Percentiles rank a stretch among this genome's conserved stretches.
Evolutionary conservation across 2,329 filamentous ascomycete species (phyloP).

Genomic region (Endoconidiophora laricicola): DNA sequence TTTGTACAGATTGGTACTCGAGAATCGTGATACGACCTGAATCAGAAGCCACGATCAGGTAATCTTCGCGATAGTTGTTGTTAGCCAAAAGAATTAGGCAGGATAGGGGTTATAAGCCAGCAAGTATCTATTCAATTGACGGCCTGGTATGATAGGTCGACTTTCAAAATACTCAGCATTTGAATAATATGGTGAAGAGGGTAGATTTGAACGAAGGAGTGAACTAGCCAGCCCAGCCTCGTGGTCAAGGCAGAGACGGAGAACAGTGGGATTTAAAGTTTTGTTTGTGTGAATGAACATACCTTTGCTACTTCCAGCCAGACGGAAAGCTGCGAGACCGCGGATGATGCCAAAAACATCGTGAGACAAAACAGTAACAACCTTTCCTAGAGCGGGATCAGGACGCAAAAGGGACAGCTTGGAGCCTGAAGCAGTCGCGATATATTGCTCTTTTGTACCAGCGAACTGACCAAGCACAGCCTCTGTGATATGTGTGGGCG

Average conservation of each 20-base stretch:
- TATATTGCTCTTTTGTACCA: constrained; percentile 93
- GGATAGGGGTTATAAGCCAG: background rate
- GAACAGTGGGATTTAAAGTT: background rate
- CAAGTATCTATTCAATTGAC: constrained; percentile 5
- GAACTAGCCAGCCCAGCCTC: background rate
- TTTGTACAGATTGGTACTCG: constrained; percentile 75
- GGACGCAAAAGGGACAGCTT: constrained; percentile 76
- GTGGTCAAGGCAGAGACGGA: background rate
- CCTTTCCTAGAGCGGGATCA: constrained; percentile 69
- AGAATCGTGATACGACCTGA: constrained; percentile 89
- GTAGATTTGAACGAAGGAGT: background rate
- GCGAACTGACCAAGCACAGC: constrained; percentile 90
- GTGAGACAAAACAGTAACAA: constrained; percentile 73
- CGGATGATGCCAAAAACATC: constrained; percentile 95
- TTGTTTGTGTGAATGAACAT: constrained; percentile 29
- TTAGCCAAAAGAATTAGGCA: no score
- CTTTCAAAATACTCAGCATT: constrained; percentile 9
- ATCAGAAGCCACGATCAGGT: constrained; percentile 87
- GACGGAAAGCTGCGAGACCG: constrained; percentile 69
- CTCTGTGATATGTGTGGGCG: constrained; percentile 74
- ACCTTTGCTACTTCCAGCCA: constrained; percentile 95
- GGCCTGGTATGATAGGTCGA: constrained; percentile 4
- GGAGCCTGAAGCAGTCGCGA: constrained; percentile 83
- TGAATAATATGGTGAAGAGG: constrained; percentile 1
- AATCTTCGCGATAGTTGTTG: constrained; percentile 42